Base-by-base conservation (phyloP, 768 basidiomycete genomes). In the Boletus eberwhitei region DNA sequence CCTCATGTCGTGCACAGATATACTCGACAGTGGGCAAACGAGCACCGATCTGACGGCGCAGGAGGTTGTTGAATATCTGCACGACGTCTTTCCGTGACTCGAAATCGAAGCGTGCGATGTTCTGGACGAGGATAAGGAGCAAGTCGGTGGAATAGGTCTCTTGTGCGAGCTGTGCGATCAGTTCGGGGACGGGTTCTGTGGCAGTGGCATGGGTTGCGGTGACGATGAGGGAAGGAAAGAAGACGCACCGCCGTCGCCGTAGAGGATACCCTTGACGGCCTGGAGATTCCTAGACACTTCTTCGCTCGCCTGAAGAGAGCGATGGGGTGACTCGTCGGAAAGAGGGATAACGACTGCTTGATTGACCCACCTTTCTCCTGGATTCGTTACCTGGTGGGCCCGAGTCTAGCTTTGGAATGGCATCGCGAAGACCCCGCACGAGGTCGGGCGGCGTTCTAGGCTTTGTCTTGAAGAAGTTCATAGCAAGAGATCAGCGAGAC, bases 21-120 rank as follows among this genome's bases (percentile, higher is more conserved):
- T 97, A 94, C 61, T 99, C 97, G 45, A 98, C 94, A 0, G 97
- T 98, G n/a, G 97, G 97, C 75, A 85, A 88, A 41, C 96, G 84
- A 5, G 87, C 79, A 38, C 97, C 97, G 62, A 99, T 97, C 73
- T 98, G 94, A 44, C 97, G 82, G 44, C 88, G 80, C 26, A 90
- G 75, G 19, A 99, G 83, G 61, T 93, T 88, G 73, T 94, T 97
- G 79, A 90, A 90, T 62, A 89, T 88, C 72, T 90, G 87, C 0
- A 88, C 87, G 35, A 89, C 87, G 58, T 90, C 89, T 70, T 89
- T 89, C 53, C 92, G 81, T 29, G 93, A 87, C 74, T 98, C 96
- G 63, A 98, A 98, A 67, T 98, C 96, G 70, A 98, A 88, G 19
- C 85, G 85, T 17, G 85, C 83, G 58, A 97, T 86, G 69, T 90